Evolutionary conservation across 495 filamentous ascomycete genomes (phyloP).

Genomic region (Lasiosphaeriaceae sp.): DNA sequence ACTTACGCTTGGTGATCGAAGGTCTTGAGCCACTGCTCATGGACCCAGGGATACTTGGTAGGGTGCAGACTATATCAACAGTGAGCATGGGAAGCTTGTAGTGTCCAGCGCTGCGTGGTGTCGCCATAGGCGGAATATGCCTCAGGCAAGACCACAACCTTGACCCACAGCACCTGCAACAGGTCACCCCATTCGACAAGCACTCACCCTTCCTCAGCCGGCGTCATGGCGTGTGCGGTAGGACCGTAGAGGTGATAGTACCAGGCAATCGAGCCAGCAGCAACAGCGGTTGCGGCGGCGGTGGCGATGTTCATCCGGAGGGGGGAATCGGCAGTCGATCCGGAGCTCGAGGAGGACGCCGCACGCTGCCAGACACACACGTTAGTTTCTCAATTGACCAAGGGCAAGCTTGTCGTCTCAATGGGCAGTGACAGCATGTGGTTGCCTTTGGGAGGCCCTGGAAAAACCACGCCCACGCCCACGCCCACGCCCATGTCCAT

Average conservation of each 20-base stretch:
- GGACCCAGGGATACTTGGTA: conserved; percentile 92
- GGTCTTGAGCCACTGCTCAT: conserved; percentile 82
- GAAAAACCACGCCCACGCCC: neutral
- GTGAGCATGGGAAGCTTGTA: conserved; percentile 20
- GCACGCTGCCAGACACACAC: conserved; percentile 49
- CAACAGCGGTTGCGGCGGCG: conserved; percentile 74
- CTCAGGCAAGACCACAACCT: conserved; percentile 23
- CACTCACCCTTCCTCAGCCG: conserved; percentile 94
- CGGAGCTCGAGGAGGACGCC: conserved; percentile 55
- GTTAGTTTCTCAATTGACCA: conserved; percentile 22
- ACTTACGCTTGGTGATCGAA: conserved; percentile 95
- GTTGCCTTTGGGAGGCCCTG: neutral
- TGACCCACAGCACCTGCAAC: conserved; percentile 11
- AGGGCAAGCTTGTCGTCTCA: too few relatives aligned
- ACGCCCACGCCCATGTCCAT: neutral
- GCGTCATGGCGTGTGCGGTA: conserved; percentile 82
- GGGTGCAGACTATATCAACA: conserved; percentile 71
- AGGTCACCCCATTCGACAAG: neutral
- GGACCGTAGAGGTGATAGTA: conserved; percentile 94
- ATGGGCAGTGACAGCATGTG: neutral
- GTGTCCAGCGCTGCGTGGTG: conserved; percentile 5
- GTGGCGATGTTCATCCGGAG: conserved; percentile 74
- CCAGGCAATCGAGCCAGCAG: conserved; percentile 85
- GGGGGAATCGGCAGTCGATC: conserved; percentile 54
- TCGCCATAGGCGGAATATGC: conserved; percentile 26